Percentiles rank a stretch among this genome's conserved stretches.
Conservation (phyloP, 192 early-diverging fungal genomes). For the Backusella australiensis region DNA sequence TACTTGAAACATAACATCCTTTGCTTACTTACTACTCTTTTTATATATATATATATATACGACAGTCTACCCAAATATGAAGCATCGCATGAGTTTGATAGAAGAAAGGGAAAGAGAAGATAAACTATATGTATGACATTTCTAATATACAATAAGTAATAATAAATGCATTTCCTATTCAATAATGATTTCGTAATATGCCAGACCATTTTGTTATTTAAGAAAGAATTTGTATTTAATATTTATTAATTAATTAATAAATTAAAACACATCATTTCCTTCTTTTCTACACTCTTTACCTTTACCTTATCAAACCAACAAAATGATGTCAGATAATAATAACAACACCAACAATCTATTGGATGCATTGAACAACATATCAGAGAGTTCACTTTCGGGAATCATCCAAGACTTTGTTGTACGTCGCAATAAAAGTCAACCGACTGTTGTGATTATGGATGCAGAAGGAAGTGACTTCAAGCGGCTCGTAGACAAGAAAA, state of each 20-base stretch:
- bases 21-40: neutral
- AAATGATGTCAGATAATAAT: neutral
- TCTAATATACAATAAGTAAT: too few species aligned
- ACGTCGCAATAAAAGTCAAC: neutral
- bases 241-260: neutral
- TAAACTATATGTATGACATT: neutral
- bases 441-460: neutral
- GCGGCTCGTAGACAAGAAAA: neutral
- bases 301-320: neutral
- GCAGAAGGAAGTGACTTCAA: slow-evolving; percentile 2
- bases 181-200: neutral
- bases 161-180: neutral
- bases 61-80: slow-evolving; percentile 67
- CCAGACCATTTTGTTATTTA: neutral
- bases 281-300: neutral
- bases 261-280: neutral
- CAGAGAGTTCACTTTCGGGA: neutral
- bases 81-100: slow-evolving; percentile 78
- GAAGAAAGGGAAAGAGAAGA: slow-evolving; percentile 35
- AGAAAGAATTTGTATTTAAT: neutral
- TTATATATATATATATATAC: neutral
- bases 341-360: neutral
- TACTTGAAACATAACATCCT: neutral
- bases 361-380: neutral
- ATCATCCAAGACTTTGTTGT: neutral